A percentile compares a stretch with the other conserved stretches of the same genome.
Conservation (phyloP, 306 rosid species). For the Gillenia trifoliata region DNA sequence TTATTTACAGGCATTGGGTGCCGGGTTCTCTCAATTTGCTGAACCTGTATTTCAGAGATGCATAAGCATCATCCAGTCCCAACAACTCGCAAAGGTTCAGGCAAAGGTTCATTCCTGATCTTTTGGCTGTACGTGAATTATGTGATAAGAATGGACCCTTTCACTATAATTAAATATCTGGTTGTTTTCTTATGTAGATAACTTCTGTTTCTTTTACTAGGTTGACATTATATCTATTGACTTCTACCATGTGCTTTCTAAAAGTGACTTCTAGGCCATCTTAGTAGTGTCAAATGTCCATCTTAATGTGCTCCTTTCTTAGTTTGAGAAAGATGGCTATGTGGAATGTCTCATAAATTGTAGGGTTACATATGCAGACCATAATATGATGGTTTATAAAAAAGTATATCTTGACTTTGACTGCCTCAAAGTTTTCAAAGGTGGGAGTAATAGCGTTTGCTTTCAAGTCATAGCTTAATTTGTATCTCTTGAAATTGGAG, state of each 20-base stretch:
- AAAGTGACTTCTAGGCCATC: neutral
- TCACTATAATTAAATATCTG: neutral
- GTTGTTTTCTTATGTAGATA: neutral
- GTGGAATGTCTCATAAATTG: neutral
- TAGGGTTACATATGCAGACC: neutral
- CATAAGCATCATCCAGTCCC: constrained; percentile 86
- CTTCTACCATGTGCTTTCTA: neutral
- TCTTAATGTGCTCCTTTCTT: neutral
- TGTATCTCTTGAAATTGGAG: neutral
- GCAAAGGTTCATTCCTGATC: constrained; percentile 22
- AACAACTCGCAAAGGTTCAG: constrained; percentile 79
- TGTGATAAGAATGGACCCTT: neutral
- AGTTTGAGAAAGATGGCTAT: neutral
- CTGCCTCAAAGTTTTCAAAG: neutral
- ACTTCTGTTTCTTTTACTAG: neutral
- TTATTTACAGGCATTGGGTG: constrained; percentile 79
- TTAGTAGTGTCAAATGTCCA: neutral
- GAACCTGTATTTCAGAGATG: constrained; percentile 98
- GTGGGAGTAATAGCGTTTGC: neutral
- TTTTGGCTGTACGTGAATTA: constrained; percentile 5
- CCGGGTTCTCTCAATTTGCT: constrained; percentile 86
- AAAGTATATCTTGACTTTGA: neutral
- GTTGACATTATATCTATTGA: neutral
- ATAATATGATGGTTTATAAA: neutral
- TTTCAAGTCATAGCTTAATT: neutral